A percentile compares a stretch with the other conserved stretches of the same genome.
Conservation (phyloP, 768 basidiomycete genomes). For the Fistulinella prunicolor region DNA sequence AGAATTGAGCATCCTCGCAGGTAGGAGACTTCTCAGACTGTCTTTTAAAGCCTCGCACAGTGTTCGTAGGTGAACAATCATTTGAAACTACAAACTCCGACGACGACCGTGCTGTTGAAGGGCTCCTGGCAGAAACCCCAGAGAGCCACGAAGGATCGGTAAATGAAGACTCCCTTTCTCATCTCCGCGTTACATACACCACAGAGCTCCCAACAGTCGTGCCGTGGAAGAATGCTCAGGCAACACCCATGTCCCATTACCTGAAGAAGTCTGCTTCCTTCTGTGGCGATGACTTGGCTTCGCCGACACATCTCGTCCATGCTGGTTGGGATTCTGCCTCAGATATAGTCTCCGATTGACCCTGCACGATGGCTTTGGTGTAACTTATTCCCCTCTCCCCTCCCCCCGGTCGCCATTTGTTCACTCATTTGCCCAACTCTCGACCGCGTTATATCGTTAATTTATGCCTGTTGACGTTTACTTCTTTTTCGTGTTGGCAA, state of each 20-base stretch:
- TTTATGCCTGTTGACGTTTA: conserved; percentile 23
- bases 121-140: conserved; percentile 32
- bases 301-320: conserved; percentile 50
- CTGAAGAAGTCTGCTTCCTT: conserved; percentile 41
- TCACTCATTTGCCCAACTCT: conserved; percentile 19
- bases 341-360: conserved; percentile 37
- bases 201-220: conserved; percentile 32
- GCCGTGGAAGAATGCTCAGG: conserved; percentile 34
- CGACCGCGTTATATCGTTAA: conserved; percentile 22
- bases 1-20: conserved; percentile 28
- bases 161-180: conserved; percentile 34
- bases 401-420: conserved; percentile 7
- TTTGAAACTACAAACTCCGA: conserved; percentile 36
- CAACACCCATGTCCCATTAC: conserved; percentile 36
- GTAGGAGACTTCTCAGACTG: conserved; percentile 26
- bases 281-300: conserved; percentile 35
- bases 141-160: conserved; percentile 28
- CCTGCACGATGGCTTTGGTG: conserved; percentile 5
- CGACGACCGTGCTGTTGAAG: conserved; percentile 34
- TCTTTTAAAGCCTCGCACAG: conserved; percentile 26
- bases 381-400: conserved; percentile 28
- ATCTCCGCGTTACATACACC: conserved; percentile 37
- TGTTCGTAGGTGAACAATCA: conserved; percentile 31
- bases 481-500: conserved; percentile 9
- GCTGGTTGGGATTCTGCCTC: conserved; percentile 59